Base-by-base conservation (phyloP, 805 yeast genomes). In the Kazachstania taianensis region DNA sequence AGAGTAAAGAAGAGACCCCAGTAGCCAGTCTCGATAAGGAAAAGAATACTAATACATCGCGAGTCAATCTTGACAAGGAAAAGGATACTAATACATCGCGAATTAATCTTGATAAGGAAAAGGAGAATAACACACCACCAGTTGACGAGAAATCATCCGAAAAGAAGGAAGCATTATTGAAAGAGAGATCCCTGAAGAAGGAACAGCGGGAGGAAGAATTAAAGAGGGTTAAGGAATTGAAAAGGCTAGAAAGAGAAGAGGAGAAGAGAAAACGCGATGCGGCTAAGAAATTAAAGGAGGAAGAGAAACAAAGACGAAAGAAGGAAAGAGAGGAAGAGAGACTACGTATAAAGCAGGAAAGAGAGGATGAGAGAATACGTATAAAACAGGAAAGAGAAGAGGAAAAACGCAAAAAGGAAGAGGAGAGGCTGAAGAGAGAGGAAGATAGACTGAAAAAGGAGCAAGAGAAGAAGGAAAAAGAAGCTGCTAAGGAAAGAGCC, bases 311-410 rank as follows among this genome's bases (percentile, higher is more conserved):
- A 23, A 48, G 31, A 28, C 40, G 37, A 30, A 42, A 42, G 30
- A 38, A 33, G 15, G 38, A 48, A 35, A 40, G 39, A 32, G 52
- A 47, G 33, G 48, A 44, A 17, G 53, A 51, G 24, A 43, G 57
- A 57, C 33, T 37, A 33, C 36, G 61, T 53, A 42, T 62, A 48
- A 49, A 63, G 37, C 61, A 60, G 41, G 63, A 62, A 41, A 48
- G 50, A 40, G 46, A 44, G 25, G 49, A 42, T 53, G 60, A 44
- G 43, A 59, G 17, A 59, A 48, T n/a, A 25, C 47, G 30, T 27
- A 39, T 38, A 30, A 52, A 49, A 35, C 33, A 40, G 39, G 41
- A 49, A 29, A 44, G 38, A 17, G 55, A 52, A 22, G 42, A 41
- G 26, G 49, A 48, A 38, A 39, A 33, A 35, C 32, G 22, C n/a